These are phyloP conservation scores for Magnolia changhungtana DNA, from an alignment of 164 flowering plant species.

Conservation along the genomic window DNA sequence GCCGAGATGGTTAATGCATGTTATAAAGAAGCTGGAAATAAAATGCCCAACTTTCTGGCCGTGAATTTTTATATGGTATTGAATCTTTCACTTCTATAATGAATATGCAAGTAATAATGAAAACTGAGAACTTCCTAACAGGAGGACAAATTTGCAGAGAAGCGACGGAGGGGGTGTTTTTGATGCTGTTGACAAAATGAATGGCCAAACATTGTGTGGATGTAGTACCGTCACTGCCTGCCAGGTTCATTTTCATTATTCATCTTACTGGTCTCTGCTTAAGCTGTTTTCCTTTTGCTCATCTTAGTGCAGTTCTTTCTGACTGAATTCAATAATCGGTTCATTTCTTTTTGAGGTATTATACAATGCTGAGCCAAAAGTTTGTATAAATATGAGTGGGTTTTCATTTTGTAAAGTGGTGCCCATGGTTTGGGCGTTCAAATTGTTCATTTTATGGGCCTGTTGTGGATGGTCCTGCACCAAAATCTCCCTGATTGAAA, in stretches of 20 bases:
- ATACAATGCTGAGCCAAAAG: background rate
- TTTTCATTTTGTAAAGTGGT: background rate
- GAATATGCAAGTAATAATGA: background rate
- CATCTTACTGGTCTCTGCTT: background rate
- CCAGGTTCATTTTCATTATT: constrained; percentile 31
- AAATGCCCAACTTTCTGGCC: constrained; percentile 85
- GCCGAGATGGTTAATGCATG: constrained; percentile 74
- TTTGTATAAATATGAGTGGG: background rate
- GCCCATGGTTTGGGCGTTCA: background rate
- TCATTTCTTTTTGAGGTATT: background rate
- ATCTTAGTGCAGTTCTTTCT: background rate
- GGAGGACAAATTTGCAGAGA: constrained; percentile 52
- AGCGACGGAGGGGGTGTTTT: constrained; percentile 95
- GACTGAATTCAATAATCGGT: no score
- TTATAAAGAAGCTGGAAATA: constrained; percentile 71
- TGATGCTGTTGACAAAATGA: constrained; percentile 78
- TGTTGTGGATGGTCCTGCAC: background rate
- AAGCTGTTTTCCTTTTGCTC: background rate
- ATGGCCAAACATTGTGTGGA: constrained; percentile 81
- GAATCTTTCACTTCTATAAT: background rate
- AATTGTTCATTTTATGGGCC: background rate
- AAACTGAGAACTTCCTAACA: constrained; percentile 14
- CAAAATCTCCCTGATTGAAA: background rate
- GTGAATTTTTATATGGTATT: constrained; percentile 96
- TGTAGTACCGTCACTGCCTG: constrained; percentile 73